These are phyloP conservation scores for Arthrobotrys sphaeroides DNA, from an alignment of 2,329 filamentous ascomycete species.

Conservation along the genomic window DNA sequence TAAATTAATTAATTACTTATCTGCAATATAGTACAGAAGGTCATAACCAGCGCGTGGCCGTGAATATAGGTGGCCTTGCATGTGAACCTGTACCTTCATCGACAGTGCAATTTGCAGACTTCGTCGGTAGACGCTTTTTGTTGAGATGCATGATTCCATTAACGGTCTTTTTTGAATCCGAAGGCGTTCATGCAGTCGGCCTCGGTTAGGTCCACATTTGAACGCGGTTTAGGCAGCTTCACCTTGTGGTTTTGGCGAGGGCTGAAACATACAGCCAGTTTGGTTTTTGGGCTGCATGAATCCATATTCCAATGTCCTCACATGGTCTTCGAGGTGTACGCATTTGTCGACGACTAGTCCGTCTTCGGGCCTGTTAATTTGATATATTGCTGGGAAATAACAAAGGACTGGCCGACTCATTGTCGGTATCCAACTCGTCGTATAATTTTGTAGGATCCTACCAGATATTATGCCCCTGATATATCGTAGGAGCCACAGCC, in stretches of 20 bases:
- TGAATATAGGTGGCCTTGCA: background rate
- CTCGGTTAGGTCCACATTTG: constrained; percentile 30
- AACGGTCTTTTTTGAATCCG: too few species aligned
- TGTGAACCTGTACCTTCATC: constrained; percentile 1
- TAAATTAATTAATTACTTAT: too few species aligned
- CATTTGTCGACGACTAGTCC: too few species aligned
- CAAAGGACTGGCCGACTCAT: too few species aligned
- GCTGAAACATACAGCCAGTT: constrained; percentile 14
- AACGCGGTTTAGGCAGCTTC: constrained; percentile 25
- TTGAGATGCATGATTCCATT: constrained; percentile 8
- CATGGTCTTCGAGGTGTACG: background rate
- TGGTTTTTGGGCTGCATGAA: constrained; percentile 15
- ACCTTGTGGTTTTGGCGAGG: constrained; percentile 22
- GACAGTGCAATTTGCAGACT: background rate
- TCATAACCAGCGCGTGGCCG: background rate
- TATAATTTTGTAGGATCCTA: too few species aligned
- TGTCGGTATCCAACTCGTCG: too few species aligned
- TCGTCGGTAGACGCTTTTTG: background rate
- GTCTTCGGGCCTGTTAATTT: too few species aligned
- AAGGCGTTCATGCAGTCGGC: constrained; percentile 17
- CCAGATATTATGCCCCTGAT: too few species aligned
- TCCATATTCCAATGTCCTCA: background rate
- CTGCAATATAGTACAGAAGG: too few species aligned
- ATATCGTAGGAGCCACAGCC: too few species aligned
- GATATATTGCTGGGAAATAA: too few species aligned